A percentile compares a stretch with the other conserved stretches of the same genome.
These are phyloP conservation scores for Salix suchowensis DNA, from an alignment of 345 rosid genomes.

Conservation along the genomic window DNA sequence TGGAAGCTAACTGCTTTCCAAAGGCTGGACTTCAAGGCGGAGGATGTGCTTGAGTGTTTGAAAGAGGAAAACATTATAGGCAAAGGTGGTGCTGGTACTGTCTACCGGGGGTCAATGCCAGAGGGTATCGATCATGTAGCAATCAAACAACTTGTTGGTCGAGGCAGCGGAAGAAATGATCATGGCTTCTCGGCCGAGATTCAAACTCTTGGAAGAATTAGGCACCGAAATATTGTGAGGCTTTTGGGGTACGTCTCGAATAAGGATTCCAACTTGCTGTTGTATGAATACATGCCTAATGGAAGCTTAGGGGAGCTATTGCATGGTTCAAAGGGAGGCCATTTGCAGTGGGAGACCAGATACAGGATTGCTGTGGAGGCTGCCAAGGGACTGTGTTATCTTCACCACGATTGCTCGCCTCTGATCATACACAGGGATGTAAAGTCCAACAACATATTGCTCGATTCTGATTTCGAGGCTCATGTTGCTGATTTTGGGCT, in stretches of 20 bases:
- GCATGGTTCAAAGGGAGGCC: slow-evolving; percentile 84
- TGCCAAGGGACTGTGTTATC: slow-evolving; percentile 80
- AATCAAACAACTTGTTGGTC: slow-evolving; percentile 66
- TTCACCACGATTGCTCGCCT: slow-evolving; percentile 91
- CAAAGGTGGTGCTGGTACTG: slow-evolving; percentile 89
- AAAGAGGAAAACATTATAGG: slow-evolving; percentile 89
- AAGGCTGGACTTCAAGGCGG: slow-evolving; percentile 65
- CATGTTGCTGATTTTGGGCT: slow-evolving; percentile 95
- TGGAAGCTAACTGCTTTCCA: slow-evolving; percentile 92
- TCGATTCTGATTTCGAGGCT: slow-evolving; percentile 76
- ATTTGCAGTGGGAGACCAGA: slow-evolving; percentile 77
- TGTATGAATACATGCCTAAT: slow-evolving; percentile 83
- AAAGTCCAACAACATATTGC: slow-evolving; percentile 78
- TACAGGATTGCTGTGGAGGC: slow-evolving; percentile 68
- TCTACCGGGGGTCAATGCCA: slow-evolving; percentile 80
- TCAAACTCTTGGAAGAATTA: slow-evolving; percentile 71
- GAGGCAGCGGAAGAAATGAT: slow-evolving; percentile 55
- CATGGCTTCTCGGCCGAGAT: slow-evolving; percentile 94
- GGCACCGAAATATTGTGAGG: slow-evolving; percentile 83
- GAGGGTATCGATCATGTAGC: slow-evolving; percentile 59
- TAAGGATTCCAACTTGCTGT: slow-evolving; percentile 71
- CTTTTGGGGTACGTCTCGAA: slow-evolving; percentile 74
- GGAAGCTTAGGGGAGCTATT: slow-evolving; percentile 88
- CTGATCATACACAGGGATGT: slow-evolving; percentile 90
- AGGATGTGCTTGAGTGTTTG: slow-evolving; percentile 72